Evolutionary conservation across 1,139 yeast species (phyloP).

Genomic region (Debaryomyces nepalensis): DNA sequence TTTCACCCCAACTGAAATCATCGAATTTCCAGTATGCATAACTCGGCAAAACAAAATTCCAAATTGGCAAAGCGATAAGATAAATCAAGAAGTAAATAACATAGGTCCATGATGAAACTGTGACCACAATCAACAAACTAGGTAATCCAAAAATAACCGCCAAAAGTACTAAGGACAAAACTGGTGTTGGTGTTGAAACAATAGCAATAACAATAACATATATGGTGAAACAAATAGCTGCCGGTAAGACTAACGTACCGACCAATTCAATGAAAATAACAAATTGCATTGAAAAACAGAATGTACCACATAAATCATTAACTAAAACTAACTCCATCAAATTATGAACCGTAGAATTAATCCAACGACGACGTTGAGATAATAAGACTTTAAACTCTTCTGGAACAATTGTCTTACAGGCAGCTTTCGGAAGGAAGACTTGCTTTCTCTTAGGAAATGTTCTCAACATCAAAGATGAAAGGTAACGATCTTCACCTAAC

Average conservation of each 20-base stretch:
- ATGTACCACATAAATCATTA: conserved; percentile 93
- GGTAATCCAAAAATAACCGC: conserved; percentile 89
- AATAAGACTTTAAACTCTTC: conserved; percentile 77
- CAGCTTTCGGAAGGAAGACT: conserved; percentile 93
- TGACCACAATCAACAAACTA: conserved; percentile 82
- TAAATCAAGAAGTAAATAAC: conserved; percentile 83
- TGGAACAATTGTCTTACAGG: conserved; percentile 93
- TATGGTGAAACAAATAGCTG: conserved; percentile 85
- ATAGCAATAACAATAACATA: conserved; percentile 81
- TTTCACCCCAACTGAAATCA: conserved; percentile 98
- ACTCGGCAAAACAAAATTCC: conserved; percentile 91
- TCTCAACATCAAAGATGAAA: conserved; percentile 85
- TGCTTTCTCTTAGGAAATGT: conserved; percentile 95
- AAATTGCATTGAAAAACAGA: conserved; percentile 97
- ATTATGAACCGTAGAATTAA: conserved; percentile 95
- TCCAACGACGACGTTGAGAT: conserved; percentile 98
- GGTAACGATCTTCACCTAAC: conserved; percentile 91
- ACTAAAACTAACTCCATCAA: conserved; percentile 89
- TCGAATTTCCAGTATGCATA: conserved; percentile 97
- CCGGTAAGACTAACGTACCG: conserved; percentile 91
- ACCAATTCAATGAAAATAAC: conserved; percentile 84
- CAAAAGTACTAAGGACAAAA: conserved; percentile 76
- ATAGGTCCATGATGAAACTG: conserved; percentile 80
- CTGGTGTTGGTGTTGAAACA: conserved; percentile 81
- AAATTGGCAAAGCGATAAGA: conserved; percentile 81